phyloP scores from a whole-genome alignment of 78 protist species.

The Dictyostelium brefeldianum region DNA sequence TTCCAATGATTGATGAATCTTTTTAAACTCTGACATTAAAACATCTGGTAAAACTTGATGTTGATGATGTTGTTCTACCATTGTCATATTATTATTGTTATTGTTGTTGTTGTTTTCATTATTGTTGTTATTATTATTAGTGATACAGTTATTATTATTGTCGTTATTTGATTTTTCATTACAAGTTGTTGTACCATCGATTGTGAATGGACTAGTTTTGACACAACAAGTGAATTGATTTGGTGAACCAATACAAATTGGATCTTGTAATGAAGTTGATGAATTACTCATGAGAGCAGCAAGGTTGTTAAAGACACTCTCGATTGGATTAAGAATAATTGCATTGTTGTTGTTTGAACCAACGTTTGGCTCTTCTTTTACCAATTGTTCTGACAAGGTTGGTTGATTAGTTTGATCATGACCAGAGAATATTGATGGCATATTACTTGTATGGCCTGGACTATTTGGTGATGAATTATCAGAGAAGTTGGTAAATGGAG shows the following conservation, averaged over 20 bases:
- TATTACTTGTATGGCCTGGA: constrained; percentile 19
- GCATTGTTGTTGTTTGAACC: neutral
- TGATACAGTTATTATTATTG: neutral
- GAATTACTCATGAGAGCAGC: neutral
- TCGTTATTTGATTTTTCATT: neutral
- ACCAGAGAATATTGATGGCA: neutral
- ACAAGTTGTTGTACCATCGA: constrained; percentile 35
- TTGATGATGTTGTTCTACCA: neutral
- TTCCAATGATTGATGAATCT: constrained; percentile 75
- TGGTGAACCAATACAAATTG: neutral
- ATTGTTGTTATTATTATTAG: too few species aligned
- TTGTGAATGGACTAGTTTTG: constrained; percentile 31
- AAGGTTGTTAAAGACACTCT: constrained; percentile 43
- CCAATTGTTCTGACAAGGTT: neutral
- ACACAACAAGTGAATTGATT: constrained; percentile 36
- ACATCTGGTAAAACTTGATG: constrained; percentile 43
- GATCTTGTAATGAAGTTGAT: constrained; percentile 38
- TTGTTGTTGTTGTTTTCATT: constrained; percentile 21
- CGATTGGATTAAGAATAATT: neutral
- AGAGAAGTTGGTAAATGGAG: neutral
- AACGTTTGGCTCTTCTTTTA: neutral
- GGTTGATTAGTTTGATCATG: neutral
- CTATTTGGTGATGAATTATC: constrained; percentile 7
- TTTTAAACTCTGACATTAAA: constrained; percentile 48
- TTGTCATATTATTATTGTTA: neutral